phyloP scores from a whole-genome alignment of 2,329 filamentous ascomycete genomes.

The Ceratocystis smalleyi region DNA sequence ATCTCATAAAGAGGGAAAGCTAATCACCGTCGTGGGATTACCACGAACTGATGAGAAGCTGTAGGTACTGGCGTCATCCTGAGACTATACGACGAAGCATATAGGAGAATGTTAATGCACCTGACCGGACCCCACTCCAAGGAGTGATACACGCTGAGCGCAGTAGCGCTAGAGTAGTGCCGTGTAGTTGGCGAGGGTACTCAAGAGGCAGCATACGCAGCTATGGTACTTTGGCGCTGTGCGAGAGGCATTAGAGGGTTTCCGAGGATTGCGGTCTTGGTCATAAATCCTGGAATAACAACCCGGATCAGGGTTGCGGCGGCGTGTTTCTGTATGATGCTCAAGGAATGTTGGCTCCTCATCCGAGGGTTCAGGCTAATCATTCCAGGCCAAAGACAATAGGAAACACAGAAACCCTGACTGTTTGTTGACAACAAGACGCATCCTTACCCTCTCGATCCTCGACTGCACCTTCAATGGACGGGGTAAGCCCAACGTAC shows the following conservation, averaged over 20 bases:
- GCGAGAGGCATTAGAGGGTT: constrained; percentile 27
- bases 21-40: constrained; percentile 20
- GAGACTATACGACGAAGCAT: constrained; percentile 28
- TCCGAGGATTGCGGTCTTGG: constrained; percentile 18
- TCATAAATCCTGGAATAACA: constrained; percentile 27
- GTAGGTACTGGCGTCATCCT: constrained; percentile 33
- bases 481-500: constrained; percentile 1
- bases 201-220: constrained; percentile 20
- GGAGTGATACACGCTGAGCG: constrained; percentile 28
- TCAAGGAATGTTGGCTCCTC: constrained; percentile 23
- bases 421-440: constrained; percentile 33
- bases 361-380: not conserved
- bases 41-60: constrained; percentile 21
- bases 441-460: constrained; percentile 19
- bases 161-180: constrained; percentile 15
- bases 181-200: constrained; percentile 17
- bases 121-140: constrained; percentile 35
- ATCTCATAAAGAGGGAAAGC: constrained; percentile 25
- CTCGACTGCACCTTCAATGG: constrained; percentile 19
- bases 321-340: constrained; percentile 18
- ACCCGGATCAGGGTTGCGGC: constrained; percentile 29
- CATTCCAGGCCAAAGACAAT: constrained; percentile 20
- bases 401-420: constrained; percentile 29
- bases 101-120: constrained; percentile 40
- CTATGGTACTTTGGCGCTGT: constrained; percentile 31